phyloP scores from a whole-genome alignment of 208 protist species.

The Angomonas desouzai region DNA sequence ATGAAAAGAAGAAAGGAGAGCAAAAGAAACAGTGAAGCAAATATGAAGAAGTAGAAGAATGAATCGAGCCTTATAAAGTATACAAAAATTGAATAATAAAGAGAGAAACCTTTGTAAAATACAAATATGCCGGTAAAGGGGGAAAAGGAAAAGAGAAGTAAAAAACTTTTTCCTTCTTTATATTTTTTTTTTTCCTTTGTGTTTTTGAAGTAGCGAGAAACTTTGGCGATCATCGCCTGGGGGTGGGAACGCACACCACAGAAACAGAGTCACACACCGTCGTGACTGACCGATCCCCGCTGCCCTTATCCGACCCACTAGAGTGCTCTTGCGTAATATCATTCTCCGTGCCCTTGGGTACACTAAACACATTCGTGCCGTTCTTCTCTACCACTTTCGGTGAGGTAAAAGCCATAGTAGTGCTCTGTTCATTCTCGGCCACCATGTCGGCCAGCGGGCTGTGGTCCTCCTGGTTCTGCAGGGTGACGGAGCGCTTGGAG shows the following conservation, averaged over 20 bases:
- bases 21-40: too few species aligned
- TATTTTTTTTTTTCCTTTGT: slow-evolving; percentile 11
- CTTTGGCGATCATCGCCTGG: neutral
- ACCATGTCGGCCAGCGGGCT: neutral
- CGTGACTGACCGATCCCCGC: neutral
- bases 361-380: neutral
- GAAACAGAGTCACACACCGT: neutral
- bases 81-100: slow-evolving; percentile 3
- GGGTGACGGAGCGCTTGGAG: slow-evolving; percentile 1
- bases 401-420: neutral
- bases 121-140: too few species aligned
- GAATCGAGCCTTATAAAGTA: neutral
- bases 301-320: neutral
- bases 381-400: neutral
- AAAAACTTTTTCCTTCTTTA: neutral
- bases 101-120: too few species aligned
- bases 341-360: slow-evolving; percentile 1
- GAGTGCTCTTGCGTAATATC: neutral
- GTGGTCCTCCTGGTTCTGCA: neutral
- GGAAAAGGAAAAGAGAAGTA: too few species aligned
- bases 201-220: neutral
- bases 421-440: slow-evolving; percentile 1
- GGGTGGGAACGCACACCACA: slow-evolving; percentile 1
- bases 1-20: too few species aligned
- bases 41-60: neutral